Evolutionary conservation across 2,329 filamentous ascomycete species (phyloP), one percentile per base, ranked within the genome.

Genomic region (Blastomyces gilchristii): DNA sequence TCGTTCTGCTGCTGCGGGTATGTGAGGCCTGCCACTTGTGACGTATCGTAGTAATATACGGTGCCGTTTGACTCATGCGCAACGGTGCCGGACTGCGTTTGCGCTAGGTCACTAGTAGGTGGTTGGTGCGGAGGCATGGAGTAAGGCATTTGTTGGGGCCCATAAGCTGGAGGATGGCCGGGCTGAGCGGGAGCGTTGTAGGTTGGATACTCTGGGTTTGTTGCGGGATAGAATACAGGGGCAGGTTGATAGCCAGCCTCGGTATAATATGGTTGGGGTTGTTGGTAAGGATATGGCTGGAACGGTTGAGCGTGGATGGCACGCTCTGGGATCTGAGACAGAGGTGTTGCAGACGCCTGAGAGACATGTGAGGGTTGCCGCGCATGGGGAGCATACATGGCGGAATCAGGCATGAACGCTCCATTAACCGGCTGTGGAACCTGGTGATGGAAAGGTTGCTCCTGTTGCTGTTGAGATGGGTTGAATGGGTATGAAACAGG

Each of bases 31-130:
- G 84, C 79, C 58, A 92, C 78, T 71, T 91, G 87, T n/a, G 86
- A 82, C 8, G 90, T 83, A 71, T 96, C 89, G 70, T 91, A 92
- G 73, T 96, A 99, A 75, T 96, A 97, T 0, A 96, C 91, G 83
- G 95, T 97, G 65, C 94, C 94, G 69, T 96, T 96, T 67, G 87
- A 87, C 78, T 97, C 93, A 74, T 97, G 92, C 0, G 91, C 90
- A 25, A 88, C 82, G 63, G 84, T 83, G 22, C 80, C 81, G 2
- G 78, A 75, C 67, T 83, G 84, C 39, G 78, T 67, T 28, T 70
- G 65, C 18, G 65, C 61, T 53, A 71, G 70, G 54, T 65, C 61
- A 59, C 62, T 66, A 65, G 64, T 69, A 31, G 71, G 68, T 22
- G 67, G 66, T 41, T 66, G 63, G 16, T 71, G 65, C 45, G 69